Conservation (phyloP, 768 basidiomycete species). For the Lactarius vividus region DNA sequence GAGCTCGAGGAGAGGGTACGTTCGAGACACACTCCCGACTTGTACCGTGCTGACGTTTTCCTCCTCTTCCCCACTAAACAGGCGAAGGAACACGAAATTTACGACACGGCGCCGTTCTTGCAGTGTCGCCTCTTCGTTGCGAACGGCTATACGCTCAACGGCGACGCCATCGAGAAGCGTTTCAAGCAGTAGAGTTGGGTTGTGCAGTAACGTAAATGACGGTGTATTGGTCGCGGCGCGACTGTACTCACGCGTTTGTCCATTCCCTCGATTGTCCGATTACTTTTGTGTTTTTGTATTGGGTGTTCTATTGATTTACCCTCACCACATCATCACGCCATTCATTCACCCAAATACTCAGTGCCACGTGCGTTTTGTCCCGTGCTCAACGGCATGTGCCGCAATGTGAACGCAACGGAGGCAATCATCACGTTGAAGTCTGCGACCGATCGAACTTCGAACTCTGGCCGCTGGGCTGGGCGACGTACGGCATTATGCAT, state of each 20-base stretch:
- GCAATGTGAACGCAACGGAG: not conserved
- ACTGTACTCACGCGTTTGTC: too few species aligned
- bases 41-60: not conserved
- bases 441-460: not conserved
- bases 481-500: not conserved
- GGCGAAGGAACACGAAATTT: constrained; percentile 98
- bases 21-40: constrained; percentile 14
- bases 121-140: constrained; percentile 77
- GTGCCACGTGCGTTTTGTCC: not conserved
- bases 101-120: constrained; percentile 83
- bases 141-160: constrained; percentile 82
- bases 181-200: constrained; percentile 43
- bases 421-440: not conserved
- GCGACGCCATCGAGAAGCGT: constrained; percentile 66
- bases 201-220: not conserved
- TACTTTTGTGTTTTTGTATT: not conserved
- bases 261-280: not conserved
- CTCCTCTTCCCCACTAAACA: constrained; percentile 32
- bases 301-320: not conserved
- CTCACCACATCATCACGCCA: not conserved
- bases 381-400: not conserved
- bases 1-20: constrained; percentile 88
- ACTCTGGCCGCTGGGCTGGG: not conserved
- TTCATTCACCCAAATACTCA: not conserved
- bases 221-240: not conserved